Base-by-base conservation (phyloP, 2,329 filamentous ascomycete genomes). In the Plectosphaerella sp. region DNA sequence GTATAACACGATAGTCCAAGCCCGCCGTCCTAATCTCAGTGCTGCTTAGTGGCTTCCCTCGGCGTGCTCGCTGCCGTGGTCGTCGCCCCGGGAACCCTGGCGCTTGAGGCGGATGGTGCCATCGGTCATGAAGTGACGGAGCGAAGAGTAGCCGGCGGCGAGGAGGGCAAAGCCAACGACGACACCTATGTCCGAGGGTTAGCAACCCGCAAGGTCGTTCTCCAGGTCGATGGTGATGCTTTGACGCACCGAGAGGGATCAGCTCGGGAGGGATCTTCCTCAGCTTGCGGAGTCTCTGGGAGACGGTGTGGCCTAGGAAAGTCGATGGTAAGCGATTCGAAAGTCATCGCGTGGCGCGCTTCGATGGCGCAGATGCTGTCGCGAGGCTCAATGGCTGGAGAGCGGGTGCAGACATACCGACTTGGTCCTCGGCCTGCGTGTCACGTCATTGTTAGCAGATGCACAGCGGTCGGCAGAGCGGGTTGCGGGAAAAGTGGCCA, bases 261-360 rank as follows among this genome's bases (percentile, higher is more conserved):
- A 99, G 82, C 82, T 99, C 94, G 62, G 91, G 85, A 62, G 94
- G 94, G 68, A 97, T 88, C 76, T 86, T 86, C 82, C 88, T 92
- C 67, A 97, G 80, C 70, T 85, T 87, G 71, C 92, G 89, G 65
- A 99, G 80, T 71, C 93, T 90, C 80, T 97, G 94, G 61, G 93
- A 96, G 74, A 97, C 85, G 65, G 93, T 97, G 79, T 97, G 94
- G 70, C 91, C 94, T 99, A 59, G 41, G 5, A 20, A 18, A 8
- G 41, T 9, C 16, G 41, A 43, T 20, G 41, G 41, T 43, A 18
- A 43, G 41, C 16, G 10, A 20, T 18, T 8, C n/a, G 12, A 18
- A 12, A 16, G 18, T 20, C 16, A 43, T 20, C 16, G 16, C 41
- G n/a, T 7, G 41, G 15, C 41, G 41, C 41, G 41, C 18, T 20